phyloP scores from a whole-genome alignment of 192 early-diverging fungal species.

The Coemansia sp. region DNA sequence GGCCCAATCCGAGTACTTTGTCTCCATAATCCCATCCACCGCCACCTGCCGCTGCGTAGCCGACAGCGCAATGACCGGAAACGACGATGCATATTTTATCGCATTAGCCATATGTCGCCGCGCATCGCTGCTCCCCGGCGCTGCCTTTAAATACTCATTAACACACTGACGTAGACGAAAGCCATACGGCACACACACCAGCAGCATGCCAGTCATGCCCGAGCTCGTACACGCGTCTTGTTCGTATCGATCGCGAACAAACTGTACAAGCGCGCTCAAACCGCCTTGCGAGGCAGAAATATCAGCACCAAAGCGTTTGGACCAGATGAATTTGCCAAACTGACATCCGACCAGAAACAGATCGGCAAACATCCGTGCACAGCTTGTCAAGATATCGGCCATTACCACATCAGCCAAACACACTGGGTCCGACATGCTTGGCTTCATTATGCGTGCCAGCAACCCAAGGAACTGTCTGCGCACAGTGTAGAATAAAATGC shows the following conservation, averaged over 20 bases:
- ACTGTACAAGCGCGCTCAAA: conserved; percentile 1
- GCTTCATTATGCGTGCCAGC: conserved; percentile 41
- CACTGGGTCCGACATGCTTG: conserved; percentile 52
- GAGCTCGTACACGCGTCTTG: conserved; percentile 16
- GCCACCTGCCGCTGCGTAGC: conserved; percentile 28
- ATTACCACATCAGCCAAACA: conserved; percentile 80
- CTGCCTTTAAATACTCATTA: conserved; percentile 42
- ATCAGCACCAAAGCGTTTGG: background rate
- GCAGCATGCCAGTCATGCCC: conserved; percentile 21
- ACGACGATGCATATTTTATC: conserved; percentile 81
- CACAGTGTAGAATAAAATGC: conserved; percentile 28
- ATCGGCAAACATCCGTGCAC: conserved; percentile 87
- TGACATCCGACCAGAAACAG: conserved; percentile 61
- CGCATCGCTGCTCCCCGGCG: conserved; percentile 32
- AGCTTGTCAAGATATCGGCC: conserved; percentile 94
- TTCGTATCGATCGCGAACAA: conserved; percentile 8
- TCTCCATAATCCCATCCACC: conserved; percentile 15
- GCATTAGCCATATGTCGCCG: conserved; percentile 87
- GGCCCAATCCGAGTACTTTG: conserved; percentile 32
- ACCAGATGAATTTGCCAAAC: conserved; percentile 52
- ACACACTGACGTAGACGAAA: conserved; percentile 56
- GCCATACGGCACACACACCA: conserved; percentile 43
- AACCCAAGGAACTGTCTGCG: conserved; percentile 41
- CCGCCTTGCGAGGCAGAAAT: background rate
- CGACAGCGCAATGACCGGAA: conserved; percentile 54